phyloP scores from a whole-genome alignment of 768 basidiomycete genomes.

The Tulasnella sp. region DNA sequence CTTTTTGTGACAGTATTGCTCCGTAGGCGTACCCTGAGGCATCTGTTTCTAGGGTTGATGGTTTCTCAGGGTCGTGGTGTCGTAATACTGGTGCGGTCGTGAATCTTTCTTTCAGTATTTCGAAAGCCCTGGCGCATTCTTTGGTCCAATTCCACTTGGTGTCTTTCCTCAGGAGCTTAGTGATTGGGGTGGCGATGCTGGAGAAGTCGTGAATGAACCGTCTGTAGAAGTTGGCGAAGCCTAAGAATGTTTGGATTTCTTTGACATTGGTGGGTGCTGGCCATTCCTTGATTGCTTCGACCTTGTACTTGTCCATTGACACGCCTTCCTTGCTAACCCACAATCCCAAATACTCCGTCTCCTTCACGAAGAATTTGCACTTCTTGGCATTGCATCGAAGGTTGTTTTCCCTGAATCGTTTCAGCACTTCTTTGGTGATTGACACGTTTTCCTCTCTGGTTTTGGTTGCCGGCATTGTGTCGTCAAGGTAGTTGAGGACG shows the following conservation, averaged over 20 bases:
- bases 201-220: slow-evolving; percentile 26
- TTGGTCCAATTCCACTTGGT: background rate
- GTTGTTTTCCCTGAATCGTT: no score
- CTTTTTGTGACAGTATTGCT: slow-evolving; percentile 7
- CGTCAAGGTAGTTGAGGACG: slow-evolving; percentile 26
- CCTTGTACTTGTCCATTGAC: no score
- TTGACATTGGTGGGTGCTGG: no score
- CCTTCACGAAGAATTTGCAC: no score
- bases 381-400: no score
- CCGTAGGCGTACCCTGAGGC: slow-evolving; percentile 5
- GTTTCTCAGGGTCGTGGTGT: background rate
- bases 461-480: slow-evolving; percentile 25
- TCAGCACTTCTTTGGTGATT: no score
- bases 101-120: slow-evolving; percentile 19
- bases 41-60: background rate
- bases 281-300: no score
- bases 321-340: no score
- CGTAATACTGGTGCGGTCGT: slow-evolving; percentile 18
- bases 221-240: slow-evolving; percentile 28
- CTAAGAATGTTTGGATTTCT: slow-evolving; percentile 26
- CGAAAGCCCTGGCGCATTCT: background rate
- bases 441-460: slow-evolving; percentile 20
- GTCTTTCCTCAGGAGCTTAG: background rate
- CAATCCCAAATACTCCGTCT: no score
- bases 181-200: slow-evolving; percentile 21